Base-by-base conservation (phyloP, 345 rosid species). In the Pistacia atlantica region DNA sequence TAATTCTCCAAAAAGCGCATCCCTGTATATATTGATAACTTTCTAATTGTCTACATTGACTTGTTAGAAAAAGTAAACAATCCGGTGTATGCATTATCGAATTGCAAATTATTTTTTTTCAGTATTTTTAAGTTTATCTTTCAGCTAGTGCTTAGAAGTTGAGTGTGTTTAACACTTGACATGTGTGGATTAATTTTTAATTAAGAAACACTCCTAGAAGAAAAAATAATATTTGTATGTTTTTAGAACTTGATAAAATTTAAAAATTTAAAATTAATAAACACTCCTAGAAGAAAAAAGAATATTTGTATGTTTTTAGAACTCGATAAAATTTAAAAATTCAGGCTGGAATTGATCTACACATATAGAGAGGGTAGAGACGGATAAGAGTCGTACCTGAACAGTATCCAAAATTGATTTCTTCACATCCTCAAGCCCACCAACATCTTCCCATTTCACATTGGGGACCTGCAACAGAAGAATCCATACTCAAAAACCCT, bases 381-480 rank as follows among this genome's bases (percentile, higher is more conserved):
- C 14, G 76, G 51, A 74, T 74, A 68, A 74, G 35, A 75, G 37
- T 13, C 74, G 11, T 51, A 87, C 95, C 95, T 89, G 99, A 83
- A 96, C 99, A 61, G 99, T 93, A 83, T 96, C 98, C 81, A 96
- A 74, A 80, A 93, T 93, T 68, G 98, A 92, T 76, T 87, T 86
- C 86, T 96, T 96, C 75, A 93, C 99, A 69, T 96, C 98, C 86
- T 93, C 99, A 62, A 96, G 97, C 62, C 98, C 98, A 68, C 98
- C 99, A 51, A 96, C 97, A 86, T 93, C 98, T 78, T 96, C 98
- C 99, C 97, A 96, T 82, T 91, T 93, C 82, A 96, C 97, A 81
- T 92, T 83, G 64, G 97, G 98, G 83, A 96, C 95, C 98, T 93
- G 80, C 7, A 16, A 54, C 62, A 58, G 37, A 67, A 16, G 71